These are phyloP conservation scores for Pichia nakasei DNA, from an alignment of 805 yeast species.

Conservation along the genomic window DNA sequence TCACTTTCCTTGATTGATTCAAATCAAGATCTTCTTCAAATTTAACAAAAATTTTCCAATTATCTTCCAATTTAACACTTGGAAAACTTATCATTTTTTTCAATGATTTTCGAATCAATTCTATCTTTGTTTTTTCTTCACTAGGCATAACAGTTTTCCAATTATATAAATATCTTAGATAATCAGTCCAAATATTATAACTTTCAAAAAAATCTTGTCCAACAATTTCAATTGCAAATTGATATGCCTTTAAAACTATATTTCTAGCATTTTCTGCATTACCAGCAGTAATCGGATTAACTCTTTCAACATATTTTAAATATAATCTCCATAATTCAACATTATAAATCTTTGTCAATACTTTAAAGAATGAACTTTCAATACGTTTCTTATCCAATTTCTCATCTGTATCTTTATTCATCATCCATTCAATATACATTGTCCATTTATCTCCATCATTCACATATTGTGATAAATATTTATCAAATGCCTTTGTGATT, in stretches of 20 bases:
- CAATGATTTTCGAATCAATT: slow-evolving; percentile 64
- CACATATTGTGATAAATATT: slow-evolving; percentile 57
- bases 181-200: slow-evolving; percentile 72
- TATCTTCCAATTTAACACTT: slow-evolving; percentile 56
- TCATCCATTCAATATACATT: slow-evolving; percentile 46
- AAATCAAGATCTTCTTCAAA: slow-evolving; percentile 74
- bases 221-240: slow-evolving; percentile 67
- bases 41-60: slow-evolving; percentile 72
- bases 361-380: slow-evolving; percentile 55
- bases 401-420: slow-evolving; percentile 34
- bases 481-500: slow-evolving; percentile 34
- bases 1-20: slow-evolving; percentile 72
- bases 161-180: slow-evolving; percentile 63
- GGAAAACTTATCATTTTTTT: slow-evolving; percentile 71
- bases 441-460: slow-evolving; percentile 69
- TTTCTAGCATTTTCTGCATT: slow-evolving; percentile 67
- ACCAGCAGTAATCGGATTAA: slow-evolving; percentile 52
- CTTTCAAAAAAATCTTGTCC: slow-evolving; percentile 65
- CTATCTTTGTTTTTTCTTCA: slow-evolving; percentile 79
- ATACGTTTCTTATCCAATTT: slow-evolving; percentile 57
- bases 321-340: slow-evolving; percentile 71
- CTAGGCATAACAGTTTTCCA: slow-evolving; percentile 76
- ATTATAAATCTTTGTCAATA: slow-evolving; percentile 53
- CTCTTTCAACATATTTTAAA: slow-evolving; percentile 65
- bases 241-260: slow-evolving; percentile 71